Percentiles rank a stretch among this genome's conserved stretches.
Evolutionary conservation across 2,329 filamentous ascomycete species (phyloP).

Genomic region (Xylariales sp.): DNA sequence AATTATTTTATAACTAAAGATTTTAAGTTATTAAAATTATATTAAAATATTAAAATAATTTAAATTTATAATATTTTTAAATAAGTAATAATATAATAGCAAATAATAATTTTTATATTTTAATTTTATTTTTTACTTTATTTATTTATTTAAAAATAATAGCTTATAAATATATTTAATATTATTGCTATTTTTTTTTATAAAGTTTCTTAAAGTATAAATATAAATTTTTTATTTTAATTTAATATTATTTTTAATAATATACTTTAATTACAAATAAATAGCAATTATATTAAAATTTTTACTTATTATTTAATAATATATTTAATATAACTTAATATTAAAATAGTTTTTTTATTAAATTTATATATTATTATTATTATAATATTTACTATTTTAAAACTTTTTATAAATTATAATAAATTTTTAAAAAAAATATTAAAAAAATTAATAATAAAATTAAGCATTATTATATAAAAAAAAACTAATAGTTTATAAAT

Average conservation of each 20-base stretch:
- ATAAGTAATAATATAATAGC: constrained; percentile 8
- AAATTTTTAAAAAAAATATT: too few relatives aligned
- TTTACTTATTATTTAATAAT: constrained; percentile 1
- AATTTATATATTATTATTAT: not conserved
- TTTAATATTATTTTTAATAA: constrained; percentile 18
- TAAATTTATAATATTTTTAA: not conserved
- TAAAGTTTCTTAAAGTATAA: constrained; percentile 2
- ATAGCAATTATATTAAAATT: not conserved
- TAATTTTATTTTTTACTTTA: constrained; percentile 10
- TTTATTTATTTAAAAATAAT: constrained; percentile 14
- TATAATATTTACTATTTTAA: too few relatives aligned
- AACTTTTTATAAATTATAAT: too few relatives aligned
- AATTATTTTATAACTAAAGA: constrained; percentile 1
- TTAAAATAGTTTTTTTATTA: constrained; percentile 13
- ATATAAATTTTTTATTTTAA: not conserved
- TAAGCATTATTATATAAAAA: constrained; percentile 1
- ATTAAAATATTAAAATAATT: not conserved
- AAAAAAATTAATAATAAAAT: too few relatives aligned
- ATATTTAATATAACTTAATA: constrained; percentile 8
- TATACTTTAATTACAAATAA: constrained; percentile 12
- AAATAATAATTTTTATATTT: constrained; percentile 21
- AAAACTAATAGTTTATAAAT: constrained; percentile 3
- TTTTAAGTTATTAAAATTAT: constrained; percentile 28
- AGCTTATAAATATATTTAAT: not conserved
- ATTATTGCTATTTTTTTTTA: not conserved